These are phyloP conservation scores for Xylaria multiplex DNA, from an alignment of 2,329 filamentous ascomycete species.

Conservation along the genomic window DNA sequence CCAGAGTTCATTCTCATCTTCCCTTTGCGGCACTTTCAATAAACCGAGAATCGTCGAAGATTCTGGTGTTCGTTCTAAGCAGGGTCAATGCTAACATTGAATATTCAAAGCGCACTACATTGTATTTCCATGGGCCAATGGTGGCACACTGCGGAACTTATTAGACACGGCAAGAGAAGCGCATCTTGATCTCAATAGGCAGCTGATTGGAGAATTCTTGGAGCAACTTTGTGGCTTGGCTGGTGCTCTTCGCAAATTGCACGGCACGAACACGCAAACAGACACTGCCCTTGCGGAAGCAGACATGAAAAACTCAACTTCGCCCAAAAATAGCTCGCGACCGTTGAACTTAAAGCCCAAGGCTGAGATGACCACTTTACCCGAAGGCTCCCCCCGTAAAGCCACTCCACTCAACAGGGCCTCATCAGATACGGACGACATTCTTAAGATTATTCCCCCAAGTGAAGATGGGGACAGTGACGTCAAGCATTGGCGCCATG, in stretches of 20 bases:
- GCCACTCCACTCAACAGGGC: neutral
- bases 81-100: neutral
- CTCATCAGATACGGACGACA: neutral
- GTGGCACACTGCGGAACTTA: conserved; percentile 38
- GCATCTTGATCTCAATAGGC: neutral
- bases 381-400: neutral
- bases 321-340: neutral
- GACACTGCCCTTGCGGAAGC: conserved; percentile 3
- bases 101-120: conserved; percentile 31
- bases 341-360: no score
- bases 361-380: no score
- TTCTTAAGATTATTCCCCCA: conserved; percentile 6
- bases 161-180: conserved; percentile 23
- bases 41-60: neutral
- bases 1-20: neutral
- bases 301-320: neutral
- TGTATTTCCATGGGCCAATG: conserved; percentile 39
- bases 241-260: conserved; percentile 24
- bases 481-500: conserved; percentile 28
- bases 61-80: neutral
- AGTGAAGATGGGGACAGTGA: conserved; percentile 2
- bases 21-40: neutral
- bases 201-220: conserved; percentile 15
- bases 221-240: conserved; percentile 27
- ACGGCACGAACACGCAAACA: conserved; percentile 24